Evolutionary conservation across 129 eudicot genomes (phyloP).

Genomic region (Flaveria trinervia): DNA sequence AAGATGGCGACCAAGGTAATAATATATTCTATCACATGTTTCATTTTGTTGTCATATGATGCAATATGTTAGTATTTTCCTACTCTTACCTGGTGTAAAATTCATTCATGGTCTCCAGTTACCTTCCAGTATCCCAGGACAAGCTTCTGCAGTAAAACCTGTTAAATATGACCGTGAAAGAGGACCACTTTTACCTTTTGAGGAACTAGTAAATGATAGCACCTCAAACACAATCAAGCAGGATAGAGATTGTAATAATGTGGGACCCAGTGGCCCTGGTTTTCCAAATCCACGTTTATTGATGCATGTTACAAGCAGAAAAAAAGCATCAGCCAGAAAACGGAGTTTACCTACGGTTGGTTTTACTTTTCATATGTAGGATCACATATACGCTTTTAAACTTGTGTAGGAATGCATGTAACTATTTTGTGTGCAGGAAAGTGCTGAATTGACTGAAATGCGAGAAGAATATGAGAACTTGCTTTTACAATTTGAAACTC

Average conservation of each 20-base stretch:
- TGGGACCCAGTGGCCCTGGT: constrained; percentile 34
- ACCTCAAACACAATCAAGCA: constrained; percentile 34
- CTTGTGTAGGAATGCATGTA: constrained; percentile 15
- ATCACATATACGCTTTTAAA: constrained; percentile 14
- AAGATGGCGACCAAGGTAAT: constrained; percentile 59
- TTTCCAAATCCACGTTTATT: constrained; percentile 72
- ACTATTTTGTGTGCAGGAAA: constrained; percentile 54
- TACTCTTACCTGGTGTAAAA: not conserved
- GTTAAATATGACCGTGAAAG: constrained; percentile 42
- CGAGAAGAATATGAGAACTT: constrained; percentile 72
- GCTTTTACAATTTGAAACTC: constrained; percentile 61
- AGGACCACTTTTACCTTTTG: constrained; percentile 81
- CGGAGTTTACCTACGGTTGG: constrained; percentile 56
- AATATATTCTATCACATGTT: constrained; percentile 13
- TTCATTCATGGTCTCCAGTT: constrained; percentile 41
- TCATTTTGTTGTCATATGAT: constrained; percentile 3
- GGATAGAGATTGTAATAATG: constrained; percentile 34
- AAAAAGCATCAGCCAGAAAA: constrained; percentile 55
- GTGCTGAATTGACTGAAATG: constrained; percentile 55
- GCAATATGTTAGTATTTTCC: not conserved
- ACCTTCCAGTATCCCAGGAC: constrained; percentile 43
- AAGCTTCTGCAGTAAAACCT: constrained; percentile 55
- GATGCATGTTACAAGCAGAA: constrained; percentile 85
- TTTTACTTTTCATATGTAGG: constrained; percentile 20
- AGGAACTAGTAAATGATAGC: constrained; percentile 65